A percentile compares a stretch with the other conserved stretches of the same genome.
These are phyloP conservation scores for Alloteropsis semialata DNA, from an alignment of 176 grass and related monocot species.

Conservation along the genomic window DNA sequence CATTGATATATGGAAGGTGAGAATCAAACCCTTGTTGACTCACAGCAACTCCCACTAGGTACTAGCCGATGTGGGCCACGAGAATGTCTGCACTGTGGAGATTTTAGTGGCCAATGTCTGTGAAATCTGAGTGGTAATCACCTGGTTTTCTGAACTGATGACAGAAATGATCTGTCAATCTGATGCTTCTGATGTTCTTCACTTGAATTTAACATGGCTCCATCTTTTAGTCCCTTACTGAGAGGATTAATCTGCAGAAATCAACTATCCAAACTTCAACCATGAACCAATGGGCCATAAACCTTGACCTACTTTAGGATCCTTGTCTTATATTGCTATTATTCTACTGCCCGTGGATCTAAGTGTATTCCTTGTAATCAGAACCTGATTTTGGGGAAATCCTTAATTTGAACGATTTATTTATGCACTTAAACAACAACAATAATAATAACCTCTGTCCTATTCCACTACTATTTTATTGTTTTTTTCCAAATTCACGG, in stretches of 20 bases:
- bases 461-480: neutral
- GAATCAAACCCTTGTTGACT: neutral
- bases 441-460: neutral
- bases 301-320: neutral
- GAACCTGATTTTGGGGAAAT: neutral
- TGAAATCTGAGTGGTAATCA: conserved; percentile 4
- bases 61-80: neutral
- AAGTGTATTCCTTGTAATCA: no score
- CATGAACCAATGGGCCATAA: neutral
- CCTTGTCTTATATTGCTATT: neutral
- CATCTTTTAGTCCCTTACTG: conserved; percentile 12
- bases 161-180: neutral
- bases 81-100: neutral
- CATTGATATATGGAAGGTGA: neutral
- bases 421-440: neutral
- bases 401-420: neutral
- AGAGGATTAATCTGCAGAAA: neutral
- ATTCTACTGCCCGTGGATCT: neutral
- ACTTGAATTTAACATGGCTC: neutral
- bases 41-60: neutral
- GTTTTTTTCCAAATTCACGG: neutral
- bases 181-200: neutral
- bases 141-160: neutral
- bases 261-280: conserved; percentile 20
- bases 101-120: neutral